phyloP scores from a whole-genome alignment of 2,329 filamentous ascomycete genomes.

The Penicillium palitans region DNA sequence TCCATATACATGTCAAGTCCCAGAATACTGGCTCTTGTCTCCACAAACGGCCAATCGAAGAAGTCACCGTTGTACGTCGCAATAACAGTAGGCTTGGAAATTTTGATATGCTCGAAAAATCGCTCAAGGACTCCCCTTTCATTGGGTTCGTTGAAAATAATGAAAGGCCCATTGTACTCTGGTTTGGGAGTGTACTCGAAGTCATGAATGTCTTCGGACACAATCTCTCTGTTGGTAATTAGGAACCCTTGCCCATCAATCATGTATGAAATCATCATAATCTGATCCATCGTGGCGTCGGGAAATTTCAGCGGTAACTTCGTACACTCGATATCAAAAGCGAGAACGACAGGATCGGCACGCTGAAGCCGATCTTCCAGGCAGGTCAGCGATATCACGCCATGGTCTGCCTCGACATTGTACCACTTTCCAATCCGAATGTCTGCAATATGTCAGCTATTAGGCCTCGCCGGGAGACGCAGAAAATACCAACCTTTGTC shows the following conservation, averaged over 20 bases:
- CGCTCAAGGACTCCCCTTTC: conserved; percentile 85
- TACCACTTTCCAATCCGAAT: conserved; percentile 98
- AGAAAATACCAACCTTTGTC: conserved; percentile 67
- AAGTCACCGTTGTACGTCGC: conserved; percentile 99
- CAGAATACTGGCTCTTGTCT: conserved; percentile 85
- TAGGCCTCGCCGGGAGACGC: not conserved
- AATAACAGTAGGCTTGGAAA: conserved; percentile 91
- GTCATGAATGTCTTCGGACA: conserved; percentile 94
- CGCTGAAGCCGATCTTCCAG: conserved; percentile 85
- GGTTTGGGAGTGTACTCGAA: conserved; percentile 98
- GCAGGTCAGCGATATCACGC: conserved; percentile 76
- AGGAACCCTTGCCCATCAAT: conserved; percentile 97
- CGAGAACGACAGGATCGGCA: conserved; percentile 95
- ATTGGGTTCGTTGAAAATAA: conserved; percentile 97
- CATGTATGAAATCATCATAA: conserved; percentile 99
- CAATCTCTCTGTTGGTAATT: conserved; percentile 96
- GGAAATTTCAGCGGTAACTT: conserved; percentile 96
- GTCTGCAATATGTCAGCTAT: conserved; percentile 56
- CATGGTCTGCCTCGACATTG: conserved; percentile 89
- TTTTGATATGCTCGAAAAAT: conserved; percentile 95
- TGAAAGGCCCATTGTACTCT: conserved; percentile 91
- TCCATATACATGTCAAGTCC: conserved; percentile 99
- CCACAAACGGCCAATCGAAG: conserved; percentile 99
- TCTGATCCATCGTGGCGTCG: conserved; percentile 88
- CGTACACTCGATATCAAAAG: conserved; percentile 98